Evolutionary conservation across 2,329 filamentous ascomycete genomes (phyloP).

Genomic region (Aspergillus nomiae): DNA sequence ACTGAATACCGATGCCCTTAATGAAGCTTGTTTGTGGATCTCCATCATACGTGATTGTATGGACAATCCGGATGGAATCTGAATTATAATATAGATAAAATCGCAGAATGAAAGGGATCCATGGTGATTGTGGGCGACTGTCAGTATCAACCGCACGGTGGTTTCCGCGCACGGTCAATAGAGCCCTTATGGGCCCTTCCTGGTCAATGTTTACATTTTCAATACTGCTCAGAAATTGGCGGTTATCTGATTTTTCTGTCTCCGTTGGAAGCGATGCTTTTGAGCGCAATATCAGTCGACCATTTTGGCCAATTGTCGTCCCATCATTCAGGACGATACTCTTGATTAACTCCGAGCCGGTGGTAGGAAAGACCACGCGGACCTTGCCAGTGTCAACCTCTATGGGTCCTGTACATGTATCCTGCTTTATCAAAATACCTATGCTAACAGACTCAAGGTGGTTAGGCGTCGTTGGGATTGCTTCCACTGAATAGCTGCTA

Average conservation of each 20-base stretch:
- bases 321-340: background rate
- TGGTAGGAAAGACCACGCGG: background rate
- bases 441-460: slow-evolving; percentile 35
- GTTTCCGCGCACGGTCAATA: slow-evolving; percentile 51
- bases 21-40: slow-evolving; percentile 55
- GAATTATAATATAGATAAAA: slow-evolving; percentile 64
- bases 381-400: background rate
- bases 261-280: background rate
- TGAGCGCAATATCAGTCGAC: background rate
- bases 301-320: background rate
- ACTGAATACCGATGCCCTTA: slow-evolving; percentile 43
- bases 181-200: slow-evolving; percentile 44
- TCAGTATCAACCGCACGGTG: slow-evolving; percentile 35
- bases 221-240: background rate
- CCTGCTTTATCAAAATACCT: background rate
- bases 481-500: slow-evolving; percentile 40
- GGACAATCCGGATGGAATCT: slow-evolving; percentile 56
- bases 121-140: slow-evolving; percentile 42
- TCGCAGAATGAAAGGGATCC: slow-evolving; percentile 58
- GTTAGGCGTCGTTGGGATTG: slow-evolving; percentile 33
- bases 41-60: slow-evolving; percentile 59
- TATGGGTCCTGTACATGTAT: background rate
- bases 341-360: background rate
- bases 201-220: slow-evolving; percentile 24
- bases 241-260: background rate